Evolutionary conservation across 306 rosid species (phyloP).

Genomic region (Glycyrrhiza uralensis): DNA sequence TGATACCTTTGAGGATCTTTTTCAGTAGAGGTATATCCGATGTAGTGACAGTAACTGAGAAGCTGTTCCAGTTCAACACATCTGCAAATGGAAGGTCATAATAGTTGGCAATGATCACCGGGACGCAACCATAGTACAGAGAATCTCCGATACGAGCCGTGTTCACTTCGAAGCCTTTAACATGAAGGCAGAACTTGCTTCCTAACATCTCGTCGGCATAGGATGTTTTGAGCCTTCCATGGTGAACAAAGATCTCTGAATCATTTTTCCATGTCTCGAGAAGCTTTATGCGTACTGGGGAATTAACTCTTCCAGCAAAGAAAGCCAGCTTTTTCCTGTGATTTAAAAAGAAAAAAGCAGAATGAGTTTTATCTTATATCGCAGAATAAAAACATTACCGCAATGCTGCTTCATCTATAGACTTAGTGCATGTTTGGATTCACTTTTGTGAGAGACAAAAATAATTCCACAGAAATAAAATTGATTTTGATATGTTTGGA

Average conservation of each 20-base stretch:
- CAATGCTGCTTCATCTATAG: background rate
- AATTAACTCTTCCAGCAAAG: conserved; percentile 80
- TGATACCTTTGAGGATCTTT: conserved; percentile 52
- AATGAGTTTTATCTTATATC: conserved; percentile 10
- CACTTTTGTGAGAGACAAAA: no score
- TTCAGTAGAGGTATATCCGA: conserved; percentile 65
- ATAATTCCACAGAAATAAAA: no score
- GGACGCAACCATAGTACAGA: conserved; percentile 78
- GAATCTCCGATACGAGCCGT: conserved; percentile 83
- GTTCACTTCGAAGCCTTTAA: conserved; percentile 83
- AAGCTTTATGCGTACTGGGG: conserved; percentile 49
- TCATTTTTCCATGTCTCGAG: conserved; percentile 65
- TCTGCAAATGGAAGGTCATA: conserved; percentile 83
- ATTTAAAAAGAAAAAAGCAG: background rate
- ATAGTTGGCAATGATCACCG: conserved; percentile 71
- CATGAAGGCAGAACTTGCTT: conserved; percentile 91
- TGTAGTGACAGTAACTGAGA: conserved; percentile 52
- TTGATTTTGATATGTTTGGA: no score
- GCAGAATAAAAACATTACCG: background rate
- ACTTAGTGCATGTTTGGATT: no score
- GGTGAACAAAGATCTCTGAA: conserved; percentile 68
- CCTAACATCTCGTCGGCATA: conserved; percentile 70
- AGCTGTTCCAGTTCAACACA: conserved; percentile 68
- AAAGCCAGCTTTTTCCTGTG: conserved; percentile 73
- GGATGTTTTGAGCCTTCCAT: conserved; percentile 68